Evolutionary conservation across 148 eudicot species (phyloP).

Genomic region (Fagopyrum tataricum): DNA sequence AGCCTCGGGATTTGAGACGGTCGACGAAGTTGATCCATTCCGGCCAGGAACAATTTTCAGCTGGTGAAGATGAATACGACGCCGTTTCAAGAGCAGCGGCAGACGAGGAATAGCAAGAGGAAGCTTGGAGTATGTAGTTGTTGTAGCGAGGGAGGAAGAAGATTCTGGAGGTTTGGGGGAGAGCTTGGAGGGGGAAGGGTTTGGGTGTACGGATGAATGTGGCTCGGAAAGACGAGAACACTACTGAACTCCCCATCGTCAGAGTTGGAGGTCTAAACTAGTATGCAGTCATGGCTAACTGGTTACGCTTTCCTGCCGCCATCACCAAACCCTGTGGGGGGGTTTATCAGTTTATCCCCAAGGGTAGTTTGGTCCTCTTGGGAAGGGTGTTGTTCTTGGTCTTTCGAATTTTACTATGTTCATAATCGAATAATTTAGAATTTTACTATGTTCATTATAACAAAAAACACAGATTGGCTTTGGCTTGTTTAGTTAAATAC

Average conservation of each 20-base stretch:
- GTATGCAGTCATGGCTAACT: too few relatives aligned
- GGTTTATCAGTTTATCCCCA: too few relatives aligned
- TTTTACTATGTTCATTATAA: too few relatives aligned
- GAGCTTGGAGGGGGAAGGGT: slow-evolving; percentile 14
- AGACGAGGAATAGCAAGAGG: slow-evolving; percentile 24
- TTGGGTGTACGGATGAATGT: slow-evolving; percentile 12
- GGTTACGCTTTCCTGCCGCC: too few relatives aligned
- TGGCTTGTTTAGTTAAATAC: too few relatives aligned
- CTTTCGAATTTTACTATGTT: too few relatives aligned
- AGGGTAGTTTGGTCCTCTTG: too few relatives aligned
- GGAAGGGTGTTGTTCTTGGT: too few relatives aligned
- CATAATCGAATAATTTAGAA: too few relatives aligned
- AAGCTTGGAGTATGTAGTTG: slow-evolving; percentile 5
- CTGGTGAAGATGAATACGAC: slow-evolving; percentile 13
- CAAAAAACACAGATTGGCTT: too few relatives aligned
- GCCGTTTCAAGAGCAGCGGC: slow-evolving; percentile 14
- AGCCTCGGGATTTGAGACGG: slow-evolving; percentile 63
- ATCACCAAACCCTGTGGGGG: too few relatives aligned
- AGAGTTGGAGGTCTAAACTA: too few relatives aligned
- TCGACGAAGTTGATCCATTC: slow-evolving; percentile 83
- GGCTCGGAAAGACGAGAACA: slow-evolving; percentile 11
- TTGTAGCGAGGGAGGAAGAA: slow-evolving; percentile 2
- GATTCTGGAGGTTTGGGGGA: neutral
- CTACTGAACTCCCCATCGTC: slow-evolving; percentile 4
- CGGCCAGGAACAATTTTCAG: slow-evolving; percentile 60